A percentile compares a stretch with the other conserved stretches of the same genome.
Evolutionary conservation across 306 rosid genomes (phyloP).

Genomic region (Alnus glutinosa): DNA sequence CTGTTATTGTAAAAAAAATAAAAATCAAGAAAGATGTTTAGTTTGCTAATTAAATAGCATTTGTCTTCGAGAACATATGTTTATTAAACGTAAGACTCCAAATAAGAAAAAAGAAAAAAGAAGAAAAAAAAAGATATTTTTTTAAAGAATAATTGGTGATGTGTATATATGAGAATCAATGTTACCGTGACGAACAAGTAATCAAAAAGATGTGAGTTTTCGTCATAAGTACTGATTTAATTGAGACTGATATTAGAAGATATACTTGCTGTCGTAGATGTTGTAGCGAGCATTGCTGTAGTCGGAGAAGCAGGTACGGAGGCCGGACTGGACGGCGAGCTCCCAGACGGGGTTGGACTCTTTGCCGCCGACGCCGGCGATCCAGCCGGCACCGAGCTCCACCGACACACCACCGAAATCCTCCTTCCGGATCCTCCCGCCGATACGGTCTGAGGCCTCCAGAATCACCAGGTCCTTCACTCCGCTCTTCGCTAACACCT

Average conservation of each 20-base stretch:
- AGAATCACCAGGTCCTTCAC: conserved; percentile 69
- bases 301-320: conserved; percentile 86
- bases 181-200: too few species aligned
- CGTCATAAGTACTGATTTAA: neutral
- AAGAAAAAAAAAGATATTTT: too few species aligned
- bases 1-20: too few species aligned
- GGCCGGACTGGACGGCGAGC: conserved; percentile 64
- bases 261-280: conserved; percentile 80
- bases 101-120: too few species aligned
- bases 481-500: conserved; percentile 73
- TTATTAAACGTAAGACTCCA: too few species aligned
- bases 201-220: too few species aligned
- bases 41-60: too few species aligned
- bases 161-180: too few species aligned
- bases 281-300: conserved; percentile 90
- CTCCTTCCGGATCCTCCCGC: conserved; percentile 87
- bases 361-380: conserved; percentile 87
- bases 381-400: conserved; percentile 99
- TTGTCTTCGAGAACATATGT: too few species aligned
- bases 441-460: conserved; percentile 91
- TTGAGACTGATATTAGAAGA: neutral
- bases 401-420: conserved; percentile 78
- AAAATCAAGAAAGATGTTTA: too few species aligned
- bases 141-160: too few species aligned
- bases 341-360: conserved; percentile 88